These are phyloP conservation scores for Trifolium subterraneum DNA, from an alignment of 306 rosid species.

Conservation along the genomic window DNA sequence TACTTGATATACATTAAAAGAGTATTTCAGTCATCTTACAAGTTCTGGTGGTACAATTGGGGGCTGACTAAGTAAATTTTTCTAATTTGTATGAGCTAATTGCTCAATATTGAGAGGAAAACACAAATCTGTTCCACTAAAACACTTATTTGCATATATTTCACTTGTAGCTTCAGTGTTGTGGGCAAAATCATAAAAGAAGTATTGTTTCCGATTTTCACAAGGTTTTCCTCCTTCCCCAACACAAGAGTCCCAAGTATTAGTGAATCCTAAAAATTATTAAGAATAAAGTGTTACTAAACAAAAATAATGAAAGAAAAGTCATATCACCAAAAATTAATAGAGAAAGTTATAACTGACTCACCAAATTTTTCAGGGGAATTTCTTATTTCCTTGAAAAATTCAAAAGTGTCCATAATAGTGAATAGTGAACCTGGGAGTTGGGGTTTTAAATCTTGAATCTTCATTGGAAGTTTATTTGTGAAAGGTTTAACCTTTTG, in stretches of 20 bases:
- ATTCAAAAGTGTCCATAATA: slow-evolving; percentile 18
- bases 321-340: background rate
- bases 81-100: background rate
- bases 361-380: slow-evolving; percentile 31
- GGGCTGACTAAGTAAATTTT: no score
- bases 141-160: slow-evolving; percentile 11
- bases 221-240: no score
- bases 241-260: no score
- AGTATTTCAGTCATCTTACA: no score
- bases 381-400: slow-evolving; percentile 9
- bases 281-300: no score
- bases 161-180: background rate
- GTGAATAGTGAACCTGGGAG: slow-evolving; percentile 15
- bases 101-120: slow-evolving; percentile 9
- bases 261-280: no score
- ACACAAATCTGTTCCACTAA: background rate
- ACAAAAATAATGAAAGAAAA: background rate
- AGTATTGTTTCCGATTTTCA: slow-evolving; percentile 1
- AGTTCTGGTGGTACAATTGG: no score
- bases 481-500: slow-evolving; percentile 21
- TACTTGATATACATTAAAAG: no score
- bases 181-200: background rate
- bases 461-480: slow-evolving; percentile 18
- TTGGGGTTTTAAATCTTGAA: background rate
- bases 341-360: background rate